phyloP scores from a whole-genome alignment of 2,329 filamentous ascomycete genomes.

The Biscogniauxia marginata region DNA sequence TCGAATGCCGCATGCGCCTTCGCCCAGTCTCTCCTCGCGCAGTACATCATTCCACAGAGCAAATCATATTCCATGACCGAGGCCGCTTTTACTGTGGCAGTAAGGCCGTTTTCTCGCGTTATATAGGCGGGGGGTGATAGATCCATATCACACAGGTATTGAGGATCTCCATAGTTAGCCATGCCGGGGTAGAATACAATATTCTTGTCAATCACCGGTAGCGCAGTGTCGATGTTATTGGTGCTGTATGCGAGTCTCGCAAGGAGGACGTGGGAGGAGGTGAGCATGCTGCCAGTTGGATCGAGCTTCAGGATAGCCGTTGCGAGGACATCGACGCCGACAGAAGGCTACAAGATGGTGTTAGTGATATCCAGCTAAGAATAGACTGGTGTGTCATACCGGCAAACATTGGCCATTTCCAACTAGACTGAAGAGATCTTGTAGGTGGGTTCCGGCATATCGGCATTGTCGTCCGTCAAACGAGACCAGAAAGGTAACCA shows the following conservation, averaged over 20 bases:
- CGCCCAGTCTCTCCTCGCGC: conserved; percentile 59
- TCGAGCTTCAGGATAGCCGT: conserved; percentile 64
- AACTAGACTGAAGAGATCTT: conserved; percentile 43
- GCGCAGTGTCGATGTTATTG: conserved; percentile 51
- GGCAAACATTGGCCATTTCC: conserved; percentile 37
- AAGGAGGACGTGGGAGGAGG: conserved; percentile 59
- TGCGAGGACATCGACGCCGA: conserved; percentile 46
- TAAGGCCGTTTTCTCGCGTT: conserved; percentile 56
- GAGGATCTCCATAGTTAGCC: conserved; percentile 35
- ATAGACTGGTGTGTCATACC: conserved; percentile 28
- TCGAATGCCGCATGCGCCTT: conserved; percentile 62
- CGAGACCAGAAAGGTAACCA: conserved; percentile 44
- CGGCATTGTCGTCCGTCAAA: conserved; percentile 54
- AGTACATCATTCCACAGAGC: conserved; percentile 63
- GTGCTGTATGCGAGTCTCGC: conserved; percentile 58
- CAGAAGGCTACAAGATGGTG: conserved; percentile 38
- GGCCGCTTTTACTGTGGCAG: conserved; percentile 48
- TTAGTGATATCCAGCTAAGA: neutral
- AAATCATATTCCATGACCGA: conserved; percentile 68
- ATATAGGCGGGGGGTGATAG: conserved; percentile 57
- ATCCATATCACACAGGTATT: conserved; percentile 44
- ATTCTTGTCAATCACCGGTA: conserved; percentile 62
- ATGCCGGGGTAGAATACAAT: conserved; percentile 64
- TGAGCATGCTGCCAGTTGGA: conserved; percentile 64
- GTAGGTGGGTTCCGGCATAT: conserved; percentile 46